Conservation (phyloP, 2,329 filamentous ascomycete species). For the Diaporthe capsici region DNA sequence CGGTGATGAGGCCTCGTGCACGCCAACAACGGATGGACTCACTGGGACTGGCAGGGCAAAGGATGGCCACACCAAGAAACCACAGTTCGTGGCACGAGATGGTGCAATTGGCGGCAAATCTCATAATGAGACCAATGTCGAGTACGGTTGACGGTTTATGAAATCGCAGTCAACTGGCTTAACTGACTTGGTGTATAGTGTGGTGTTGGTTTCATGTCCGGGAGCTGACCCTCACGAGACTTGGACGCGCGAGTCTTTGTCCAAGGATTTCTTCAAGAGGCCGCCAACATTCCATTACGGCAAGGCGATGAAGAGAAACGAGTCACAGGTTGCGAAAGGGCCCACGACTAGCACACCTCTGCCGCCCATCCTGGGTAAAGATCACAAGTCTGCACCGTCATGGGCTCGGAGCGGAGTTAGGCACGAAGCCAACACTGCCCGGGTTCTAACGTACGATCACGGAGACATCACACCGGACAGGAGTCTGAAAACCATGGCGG, state of each 20-base stretch:
- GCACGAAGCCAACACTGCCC: slow-evolving; percentile 58
- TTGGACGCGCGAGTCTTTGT: slow-evolving; percentile 63
- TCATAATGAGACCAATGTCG: slow-evolving; percentile 64
- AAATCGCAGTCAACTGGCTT: too few species aligned
- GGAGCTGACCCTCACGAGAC: slow-evolving; percentile 62
- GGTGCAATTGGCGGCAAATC: slow-evolving; percentile 52
- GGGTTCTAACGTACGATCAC: slow-evolving; percentile 64
- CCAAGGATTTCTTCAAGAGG: slow-evolving; percentile 57
- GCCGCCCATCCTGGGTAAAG: slow-evolving; percentile 35
- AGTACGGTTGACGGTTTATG: slow-evolving; percentile 43
- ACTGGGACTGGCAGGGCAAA: too few species aligned
- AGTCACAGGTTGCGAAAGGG: background rate
- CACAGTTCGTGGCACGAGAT: slow-evolving; percentile 42
- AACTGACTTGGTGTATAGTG: slow-evolving; percentile 29
- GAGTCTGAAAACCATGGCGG: slow-evolving; percentile 58
- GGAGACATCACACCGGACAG: slow-evolving; percentile 53
- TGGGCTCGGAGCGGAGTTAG: slow-evolving; percentile 66
- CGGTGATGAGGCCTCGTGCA: background rate
- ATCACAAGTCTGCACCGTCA: slow-evolving; percentile 51
- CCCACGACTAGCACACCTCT: background rate
- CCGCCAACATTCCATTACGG: slow-evolving; percentile 45
- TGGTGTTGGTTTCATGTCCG: slow-evolving; percentile 65
- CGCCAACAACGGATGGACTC: background rate
- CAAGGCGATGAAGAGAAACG: slow-evolving; percentile 39
- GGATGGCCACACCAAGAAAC: background rate